Evolutionary conservation across 2,329 filamentous ascomycete species (phyloP).

Genomic region (Aspergillus sp.): DNA sequence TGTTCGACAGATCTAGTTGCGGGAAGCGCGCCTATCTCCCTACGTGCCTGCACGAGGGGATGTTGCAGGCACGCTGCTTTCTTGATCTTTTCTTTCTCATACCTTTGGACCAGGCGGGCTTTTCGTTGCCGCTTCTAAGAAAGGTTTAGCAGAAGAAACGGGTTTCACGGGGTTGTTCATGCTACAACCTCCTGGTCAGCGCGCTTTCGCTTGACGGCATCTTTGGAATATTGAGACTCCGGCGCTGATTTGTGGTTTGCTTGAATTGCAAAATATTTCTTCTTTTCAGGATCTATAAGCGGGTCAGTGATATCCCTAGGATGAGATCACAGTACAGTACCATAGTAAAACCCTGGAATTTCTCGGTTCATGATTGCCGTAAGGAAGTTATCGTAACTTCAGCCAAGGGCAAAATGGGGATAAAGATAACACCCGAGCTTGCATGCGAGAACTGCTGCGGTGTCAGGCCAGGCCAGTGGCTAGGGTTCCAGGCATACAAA

Average conservation of each 20-base stretch:
- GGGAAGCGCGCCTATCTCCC: slow-evolving; percentile 29
- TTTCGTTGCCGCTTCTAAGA: slow-evolving; percentile 30
- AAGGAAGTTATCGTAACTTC: no score
- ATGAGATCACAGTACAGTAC: slow-evolving; percentile 16
- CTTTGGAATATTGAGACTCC: slow-evolving; percentile 55
- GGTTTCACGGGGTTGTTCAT: background rate
- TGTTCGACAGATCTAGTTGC: slow-evolving; percentile 21
- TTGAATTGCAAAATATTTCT: slow-evolving; percentile 69
- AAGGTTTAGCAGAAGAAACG: slow-evolving; percentile 5
- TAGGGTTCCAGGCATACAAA: background rate
- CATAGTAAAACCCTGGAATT: slow-evolving; percentile 36
- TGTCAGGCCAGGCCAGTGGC: background rate
- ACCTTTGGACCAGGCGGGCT: slow-evolving; percentile 24
- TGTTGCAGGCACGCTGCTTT: slow-evolving; percentile 29
- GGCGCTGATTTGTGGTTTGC: slow-evolving; percentile 51
- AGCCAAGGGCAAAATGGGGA: background rate
- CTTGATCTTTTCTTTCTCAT: slow-evolving; percentile 34
- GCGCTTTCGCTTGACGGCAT: slow-evolving; percentile 59
- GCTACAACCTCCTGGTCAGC: slow-evolving; percentile 40
- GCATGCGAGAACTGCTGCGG: background rate
- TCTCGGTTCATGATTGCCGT: slow-evolving; percentile 28
- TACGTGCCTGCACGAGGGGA: slow-evolving; percentile 27
- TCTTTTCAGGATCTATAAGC: slow-evolving; percentile 49
- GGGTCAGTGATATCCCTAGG: slow-evolving; percentile 5
- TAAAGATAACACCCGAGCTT: background rate